Evolutionary conservation across 257 asterid species (phyloP).

Genomic region (Linderniella brevidens): DNA sequence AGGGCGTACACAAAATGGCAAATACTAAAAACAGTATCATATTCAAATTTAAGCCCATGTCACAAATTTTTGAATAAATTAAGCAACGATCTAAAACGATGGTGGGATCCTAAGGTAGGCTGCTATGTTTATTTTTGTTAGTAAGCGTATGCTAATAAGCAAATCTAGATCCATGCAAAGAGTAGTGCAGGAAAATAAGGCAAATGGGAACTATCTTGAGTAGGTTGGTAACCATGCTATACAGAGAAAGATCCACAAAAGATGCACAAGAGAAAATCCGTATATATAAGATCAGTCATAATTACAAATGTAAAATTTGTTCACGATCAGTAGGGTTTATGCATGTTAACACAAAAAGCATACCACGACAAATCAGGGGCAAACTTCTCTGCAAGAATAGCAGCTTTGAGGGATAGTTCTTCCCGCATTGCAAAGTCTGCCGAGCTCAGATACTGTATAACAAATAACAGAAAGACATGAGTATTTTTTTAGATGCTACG

Average conservation of each 20-base stretch:
- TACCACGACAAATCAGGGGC: slow-evolving; percentile 87
- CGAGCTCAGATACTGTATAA: slow-evolving; percentile 41
- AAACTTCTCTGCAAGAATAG: slow-evolving; percentile 75
- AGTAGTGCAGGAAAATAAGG: too few species aligned
- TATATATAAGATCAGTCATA: too few species aligned
- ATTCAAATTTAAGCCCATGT: too few species aligned
- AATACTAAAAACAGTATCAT: too few species aligned
- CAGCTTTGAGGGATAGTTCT: slow-evolving; percentile 51
- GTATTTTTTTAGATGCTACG: neutral
- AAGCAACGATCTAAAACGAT: too few species aligned
- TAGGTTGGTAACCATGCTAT: neutral
- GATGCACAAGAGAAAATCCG: neutral
- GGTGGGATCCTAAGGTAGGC: too few species aligned
- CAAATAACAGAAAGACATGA: slow-evolving; percentile 9
- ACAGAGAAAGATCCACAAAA: neutral
- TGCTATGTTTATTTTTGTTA: too few species aligned
- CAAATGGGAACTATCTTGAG: neutral
- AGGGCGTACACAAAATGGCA: too few species aligned
- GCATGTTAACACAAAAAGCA: slow-evolving; percentile 4
- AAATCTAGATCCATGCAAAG: too few species aligned
- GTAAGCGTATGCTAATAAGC: too few species aligned
- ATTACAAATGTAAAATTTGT: neutral
- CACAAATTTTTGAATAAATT: too few species aligned
- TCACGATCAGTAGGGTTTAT: neutral
- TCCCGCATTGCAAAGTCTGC: slow-evolving; percentile 41